Base-by-base conservation (phyloP, 352 stramenopile genomes). In the Globisporangium takayamanum region DNA sequence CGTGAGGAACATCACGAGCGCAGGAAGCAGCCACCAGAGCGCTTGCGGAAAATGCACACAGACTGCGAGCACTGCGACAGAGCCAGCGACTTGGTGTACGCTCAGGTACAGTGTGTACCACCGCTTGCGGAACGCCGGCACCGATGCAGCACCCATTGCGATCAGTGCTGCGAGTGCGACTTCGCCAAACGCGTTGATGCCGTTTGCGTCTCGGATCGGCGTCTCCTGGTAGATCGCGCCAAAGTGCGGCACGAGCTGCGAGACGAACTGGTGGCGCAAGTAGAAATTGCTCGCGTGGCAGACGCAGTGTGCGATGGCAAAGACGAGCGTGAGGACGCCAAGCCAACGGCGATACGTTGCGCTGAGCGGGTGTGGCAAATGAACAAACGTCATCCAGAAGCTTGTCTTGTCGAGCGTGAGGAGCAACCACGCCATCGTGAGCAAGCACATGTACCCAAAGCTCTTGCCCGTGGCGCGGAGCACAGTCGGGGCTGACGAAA, bases 291-390 rank as follows among this genome's bases (percentile, higher is more conserved):
- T 39, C 0, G 50, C 53, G 49, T 72, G 64, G 59, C 66, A 69
- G 16, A 75, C 8, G 12, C 53, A 60, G 46, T 81, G 73, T 3
- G 67, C 10, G 6, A 42, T 20, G 0, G 57, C 59, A 16, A 39
- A 55, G 5, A 46, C 1, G 3, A 73, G 55, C 5, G 60, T 47
- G 42, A 71, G 16, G 14, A 37, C 14, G 1, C 57, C 59, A 0
- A 82, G 54, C 68, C 62, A 73, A 3, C 62, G 54, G 14, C 69
- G 62, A 16, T 74, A 73, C 57, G 72, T 75, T 20, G 58, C 44
- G 6, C 41, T 18, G 1, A 56, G 28, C 2, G 60, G 39, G 18
- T 58, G 56, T 1, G 70, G 51, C 2, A 78, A 18, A 22, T 67
- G 49, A 25, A 78, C 50, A 12, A 65, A 67, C 15, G 72, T 44